A percentile compares a stretch with the other conserved stretches of the same genome.
phyloP scores from a whole-genome alignment of 192 early-diverging fungal genomes.

The Cladochytrium replicatum region DNA sequence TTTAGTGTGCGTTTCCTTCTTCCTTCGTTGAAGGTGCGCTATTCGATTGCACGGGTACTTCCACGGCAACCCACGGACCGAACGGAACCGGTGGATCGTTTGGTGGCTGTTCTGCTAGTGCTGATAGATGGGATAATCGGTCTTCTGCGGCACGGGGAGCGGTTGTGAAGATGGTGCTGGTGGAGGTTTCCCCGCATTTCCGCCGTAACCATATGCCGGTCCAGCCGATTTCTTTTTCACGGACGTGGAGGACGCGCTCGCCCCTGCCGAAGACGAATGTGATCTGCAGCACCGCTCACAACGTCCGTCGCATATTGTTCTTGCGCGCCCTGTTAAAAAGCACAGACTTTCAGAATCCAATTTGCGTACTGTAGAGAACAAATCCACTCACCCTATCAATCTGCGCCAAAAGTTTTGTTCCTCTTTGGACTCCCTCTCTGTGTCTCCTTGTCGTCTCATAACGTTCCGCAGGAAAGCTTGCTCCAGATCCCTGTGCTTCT shows the following conservation, averaged over 20 bases:
- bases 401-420: not conserved
- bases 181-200: too few relatives aligned
- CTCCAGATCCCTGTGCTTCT: not conserved
- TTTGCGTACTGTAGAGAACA: not conserved
- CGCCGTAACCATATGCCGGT: not conserved
- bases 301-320: not conserved
- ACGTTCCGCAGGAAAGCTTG: not conserved
- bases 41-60: not conserved
- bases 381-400: not conserved
- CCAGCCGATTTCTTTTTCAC: not conserved
- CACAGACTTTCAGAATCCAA: not conserved
- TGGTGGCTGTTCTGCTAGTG: not conserved
- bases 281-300: not conserved
- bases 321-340: not conserved
- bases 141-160: not conserved
- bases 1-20: not conserved
- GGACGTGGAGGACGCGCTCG: not conserved
- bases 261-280: not conserved
- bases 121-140: not conserved
- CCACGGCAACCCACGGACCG: not conserved
- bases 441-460: not conserved
- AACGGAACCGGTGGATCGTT: not conserved
- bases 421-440: not conserved
- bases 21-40: not conserved
- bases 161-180: not conserved